Evolutionary conservation across 2,329 filamentous ascomycete genomes (phyloP).

Genomic region (Colletotrichum horii): DNA sequence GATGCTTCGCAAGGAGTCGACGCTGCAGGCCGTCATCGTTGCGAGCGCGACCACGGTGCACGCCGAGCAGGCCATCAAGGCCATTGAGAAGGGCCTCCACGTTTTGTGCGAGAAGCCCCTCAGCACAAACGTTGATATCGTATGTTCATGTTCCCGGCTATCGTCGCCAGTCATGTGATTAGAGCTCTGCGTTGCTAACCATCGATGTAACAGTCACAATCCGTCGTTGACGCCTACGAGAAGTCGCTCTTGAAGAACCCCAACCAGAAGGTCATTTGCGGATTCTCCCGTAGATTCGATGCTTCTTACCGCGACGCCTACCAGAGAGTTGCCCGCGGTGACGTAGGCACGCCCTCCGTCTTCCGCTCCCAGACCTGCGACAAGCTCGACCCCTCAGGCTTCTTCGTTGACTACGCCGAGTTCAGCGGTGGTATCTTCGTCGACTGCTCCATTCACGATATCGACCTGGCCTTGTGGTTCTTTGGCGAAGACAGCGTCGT

Average conservation of each 20-base stretch:
- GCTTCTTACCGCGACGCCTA: slow-evolving; percentile 67
- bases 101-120: slow-evolving; percentile 66
- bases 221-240: slow-evolving; percentile 61
- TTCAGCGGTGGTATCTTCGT: slow-evolving; percentile 73
- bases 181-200: neutral
- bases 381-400: slow-evolving; percentile 67
- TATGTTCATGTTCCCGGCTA: slow-evolving; percentile 35
- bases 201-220: slow-evolving; percentile 51
- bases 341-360: slow-evolving; percentile 64
- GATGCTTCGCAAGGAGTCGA: slow-evolving; percentile 7
- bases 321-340: slow-evolving; percentile 53
- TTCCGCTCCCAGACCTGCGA: slow-evolving; percentile 72
- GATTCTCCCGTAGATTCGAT: slow-evolving; percentile 58
- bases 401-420: slow-evolving; percentile 71
- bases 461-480: slow-evolving; percentile 44
- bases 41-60: slow-evolving; percentile 56
- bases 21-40: slow-evolving; percentile 43
- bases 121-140: slow-evolving; percentile 63
- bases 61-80: slow-evolving; percentile 61
- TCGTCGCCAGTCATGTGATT: neutral
- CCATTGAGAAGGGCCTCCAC: slow-evolving; percentile 59
- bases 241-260: slow-evolving; percentile 45
- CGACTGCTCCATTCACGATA: slow-evolving; percentile 74
- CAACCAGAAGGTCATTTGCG: slow-evolving; percentile 64
- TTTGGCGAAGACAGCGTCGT: slow-evolving; percentile 35